Percentiles rank a stretch among this genome's conserved stretches.
phyloP scores from a whole-genome alignment of 352 stramenopile genomes.

The Thraustotheca clavata region DNA sequence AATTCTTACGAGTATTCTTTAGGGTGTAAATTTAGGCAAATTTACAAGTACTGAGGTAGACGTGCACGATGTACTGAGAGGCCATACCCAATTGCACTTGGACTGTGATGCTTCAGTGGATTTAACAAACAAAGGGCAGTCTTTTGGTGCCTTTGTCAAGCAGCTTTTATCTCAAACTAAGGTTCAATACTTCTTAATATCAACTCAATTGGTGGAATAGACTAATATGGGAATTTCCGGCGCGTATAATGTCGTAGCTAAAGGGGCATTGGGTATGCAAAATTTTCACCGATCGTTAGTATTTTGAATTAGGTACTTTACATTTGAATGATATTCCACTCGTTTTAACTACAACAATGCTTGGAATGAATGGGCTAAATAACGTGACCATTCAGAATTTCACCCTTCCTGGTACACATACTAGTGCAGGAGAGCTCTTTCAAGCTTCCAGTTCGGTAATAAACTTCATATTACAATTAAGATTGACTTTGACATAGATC shows the following conservation, averaged over 20 bases:
- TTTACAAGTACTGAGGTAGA: background rate
- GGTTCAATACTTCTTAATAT: background rate
- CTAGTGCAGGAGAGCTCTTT: background rate
- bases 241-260: background rate
- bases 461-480: background rate
- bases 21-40: background rate
- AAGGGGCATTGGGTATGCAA: background rate
- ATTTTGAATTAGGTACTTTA: slow-evolving; percentile 3
- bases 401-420: background rate
- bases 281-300: background rate
- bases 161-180: background rate
- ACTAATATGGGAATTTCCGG: background rate
- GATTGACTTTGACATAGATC: slow-evolving; percentile 3
- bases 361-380: slow-evolving; percentile 9
- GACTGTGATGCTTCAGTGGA: background rate
- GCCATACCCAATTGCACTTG: background rate
- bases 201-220: background rate
- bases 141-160: slow-evolving; percentile 18
- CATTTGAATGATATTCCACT: background rate
- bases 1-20: background rate
- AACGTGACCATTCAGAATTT: slow-evolving; percentile 17
- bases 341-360: background rate
- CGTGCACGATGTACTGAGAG: background rate
- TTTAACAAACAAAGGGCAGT: background rate
- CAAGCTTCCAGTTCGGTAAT: background rate